Evolutionary conservation across 139 green algal species (phyloP), one percentile per base, ranked within the genome.

Genomic region (Micractinium sp.): DNA sequence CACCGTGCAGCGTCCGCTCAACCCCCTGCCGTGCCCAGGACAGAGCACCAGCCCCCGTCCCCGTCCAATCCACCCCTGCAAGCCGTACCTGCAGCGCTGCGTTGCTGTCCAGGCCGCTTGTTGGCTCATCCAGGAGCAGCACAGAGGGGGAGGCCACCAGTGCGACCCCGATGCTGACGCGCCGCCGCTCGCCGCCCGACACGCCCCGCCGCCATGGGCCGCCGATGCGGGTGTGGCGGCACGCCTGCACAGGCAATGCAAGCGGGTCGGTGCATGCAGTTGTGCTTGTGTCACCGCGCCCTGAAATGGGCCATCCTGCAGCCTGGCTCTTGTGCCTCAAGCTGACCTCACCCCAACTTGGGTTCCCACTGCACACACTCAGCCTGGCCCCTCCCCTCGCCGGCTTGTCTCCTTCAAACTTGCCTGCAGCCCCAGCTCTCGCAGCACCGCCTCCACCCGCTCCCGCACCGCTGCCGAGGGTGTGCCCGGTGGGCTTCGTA

Each of bases 161-260:
- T n/a, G 74, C 74, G n/a, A 80, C 35, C 14, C 74, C 74, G 74
- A 80, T 80, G 74, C 74, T 80, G 74, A 80, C 36, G 16, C 74
- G 74, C 33, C 74, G 74, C 33, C 74, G 74, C 74, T 80, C n/a
- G 15, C 74, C 74, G 33, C 74, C 74, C n/a, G 74, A 80, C 33
- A 80, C 74, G 74, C 74, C 74, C 9, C 74, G 74, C 74, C 33
- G 15, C 33, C 74, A 35, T 14, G 18, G n/a, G 33, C 33, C 74
- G 33, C 74, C 74, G 19, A 80, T 80, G n/a, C 27, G 33, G 16
- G 33, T 47, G 74, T 80, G 23, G 74, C 74, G 74, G 74, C 74
- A 80, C n/a, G n/a, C 15, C 74, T 80, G 74, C 33, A 7, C 33
- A 53, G n/a, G 29, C 74, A 80, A 19, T 33, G 9, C n/a, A 9